Evolutionary conservation across 2,329 filamentous ascomycete genomes (phyloP).

Genomic region (Colletotrichum filicis): DNA sequence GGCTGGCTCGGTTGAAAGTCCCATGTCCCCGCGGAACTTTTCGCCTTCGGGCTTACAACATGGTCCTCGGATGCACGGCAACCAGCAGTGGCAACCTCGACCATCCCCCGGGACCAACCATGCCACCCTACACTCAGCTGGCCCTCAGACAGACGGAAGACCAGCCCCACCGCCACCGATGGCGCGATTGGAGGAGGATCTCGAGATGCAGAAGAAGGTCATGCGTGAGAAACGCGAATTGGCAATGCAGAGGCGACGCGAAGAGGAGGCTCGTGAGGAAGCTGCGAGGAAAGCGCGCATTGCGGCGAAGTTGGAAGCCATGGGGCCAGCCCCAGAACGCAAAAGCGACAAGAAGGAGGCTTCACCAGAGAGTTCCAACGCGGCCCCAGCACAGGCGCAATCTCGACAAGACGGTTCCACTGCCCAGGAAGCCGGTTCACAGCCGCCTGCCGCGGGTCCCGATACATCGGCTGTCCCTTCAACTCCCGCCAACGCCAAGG

Average conservation of each 20-base stretch:
- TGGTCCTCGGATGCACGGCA: constrained; percentile 40
- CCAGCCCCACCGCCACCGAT: constrained; percentile 44
- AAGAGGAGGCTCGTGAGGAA: constrained; percentile 78
- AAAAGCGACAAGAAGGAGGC: constrained; percentile 66
- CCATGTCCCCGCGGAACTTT: constrained; percentile 58
- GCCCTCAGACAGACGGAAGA: constrained; percentile 43
- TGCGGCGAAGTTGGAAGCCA: constrained; percentile 75
- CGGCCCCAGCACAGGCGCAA: constrained; percentile 37
- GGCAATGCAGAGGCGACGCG: constrained; percentile 74
- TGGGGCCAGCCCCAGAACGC: constrained; percentile 73
- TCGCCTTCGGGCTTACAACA: constrained; percentile 49
- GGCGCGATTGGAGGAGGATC: constrained; percentile 62
- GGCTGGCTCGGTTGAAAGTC: constrained; percentile 61
- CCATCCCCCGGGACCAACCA: constrained; percentile 56
- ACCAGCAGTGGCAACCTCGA: constrained; percentile 40
- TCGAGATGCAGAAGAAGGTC: constrained; percentile 74
- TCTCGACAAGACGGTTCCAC: constrained; percentile 37
- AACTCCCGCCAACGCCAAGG: background rate
- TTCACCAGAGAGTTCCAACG: constrained; percentile 56
- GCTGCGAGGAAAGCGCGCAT: constrained; percentile 78
- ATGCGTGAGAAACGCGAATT: constrained; percentile 79
- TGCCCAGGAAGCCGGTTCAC: constrained; percentile 14
- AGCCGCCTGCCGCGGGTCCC: constrained; percentile 20
- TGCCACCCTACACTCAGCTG: constrained; percentile 50
- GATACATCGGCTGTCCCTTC: constrained; percentile 11